A percentile compares a stretch with the other conserved stretches of the same genome.
Conservation (phyloP, 1,284 basidiomycete species). For the Hemileia vastatrix region DNA sequence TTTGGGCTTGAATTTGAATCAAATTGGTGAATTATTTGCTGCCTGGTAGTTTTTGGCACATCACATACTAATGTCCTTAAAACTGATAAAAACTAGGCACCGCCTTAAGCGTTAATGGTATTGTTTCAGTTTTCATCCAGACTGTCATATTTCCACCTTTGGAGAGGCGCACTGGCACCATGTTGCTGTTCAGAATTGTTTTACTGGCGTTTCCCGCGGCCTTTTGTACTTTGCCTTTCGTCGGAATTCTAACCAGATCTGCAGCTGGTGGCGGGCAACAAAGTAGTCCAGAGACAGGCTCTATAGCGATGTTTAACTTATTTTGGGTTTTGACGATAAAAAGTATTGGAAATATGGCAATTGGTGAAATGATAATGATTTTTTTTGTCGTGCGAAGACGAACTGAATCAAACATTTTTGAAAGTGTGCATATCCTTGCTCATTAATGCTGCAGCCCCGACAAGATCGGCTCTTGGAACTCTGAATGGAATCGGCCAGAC, state of each 20-base stretch:
- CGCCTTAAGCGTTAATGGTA: conserved; percentile 9
- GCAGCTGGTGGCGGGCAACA: not conserved
- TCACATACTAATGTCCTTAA: not conserved
- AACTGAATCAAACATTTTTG: too few species aligned
- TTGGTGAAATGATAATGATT: too few species aligned
- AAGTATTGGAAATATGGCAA: conserved; percentile 14
- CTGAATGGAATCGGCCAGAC: conserved; percentile 18
- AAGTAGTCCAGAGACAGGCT: not conserved
- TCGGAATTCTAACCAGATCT: conserved; percentile 1
- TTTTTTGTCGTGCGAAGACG: too few species aligned
- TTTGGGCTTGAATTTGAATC: conserved; percentile 11
- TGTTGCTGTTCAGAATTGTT: not conserved
- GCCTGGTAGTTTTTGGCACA: too few species aligned
- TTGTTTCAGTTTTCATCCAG: conserved; percentile 12
- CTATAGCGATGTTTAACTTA: conserved; percentile 9
- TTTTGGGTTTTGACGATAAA: not conserved
- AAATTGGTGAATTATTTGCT: conserved; percentile 9
- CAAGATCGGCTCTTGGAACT: conserved; percentile 4
- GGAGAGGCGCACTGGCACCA: not conserved
- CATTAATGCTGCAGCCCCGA: conserved; percentile 14
- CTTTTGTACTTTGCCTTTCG: conserved; percentile 6
- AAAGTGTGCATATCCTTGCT: conserved; percentile 13
- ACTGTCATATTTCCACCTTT: conserved; percentile 7
- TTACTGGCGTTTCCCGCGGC: not conserved
- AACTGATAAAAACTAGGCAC: not conserved